Percentiles rank a stretch among this genome's conserved stretches.
phyloP scores from a whole-genome alignment of 306 rosid genomes.

The Pterocarpus santalinus region DNA sequence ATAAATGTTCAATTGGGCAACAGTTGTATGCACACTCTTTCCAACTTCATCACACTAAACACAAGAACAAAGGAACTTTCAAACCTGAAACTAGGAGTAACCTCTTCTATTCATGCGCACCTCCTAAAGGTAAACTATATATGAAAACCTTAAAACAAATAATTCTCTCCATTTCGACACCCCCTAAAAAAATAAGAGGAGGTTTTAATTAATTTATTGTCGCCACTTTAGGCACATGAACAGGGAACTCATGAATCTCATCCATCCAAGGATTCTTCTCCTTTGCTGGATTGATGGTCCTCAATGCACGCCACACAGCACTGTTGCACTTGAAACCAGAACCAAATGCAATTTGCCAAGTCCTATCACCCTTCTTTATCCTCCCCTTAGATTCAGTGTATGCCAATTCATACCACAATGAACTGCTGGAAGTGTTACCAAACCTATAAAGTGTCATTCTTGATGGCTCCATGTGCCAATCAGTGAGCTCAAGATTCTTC shows the following conservation, averaged over 20 bases:
- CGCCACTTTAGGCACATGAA: constrained; percentile 58
- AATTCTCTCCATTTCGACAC: neutral
- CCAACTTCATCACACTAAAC: constrained; percentile 37
- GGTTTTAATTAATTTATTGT: constrained; percentile 30
- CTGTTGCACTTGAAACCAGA: constrained; percentile 92
- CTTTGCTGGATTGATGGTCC: constrained; percentile 69
- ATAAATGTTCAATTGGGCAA: constrained; percentile 40
- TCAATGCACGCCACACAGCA: constrained; percentile 84
- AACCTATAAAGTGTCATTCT: constrained; percentile 81
- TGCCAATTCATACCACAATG: constrained; percentile 89
- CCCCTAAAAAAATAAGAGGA: constrained; percentile 15
- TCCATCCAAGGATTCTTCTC: constrained; percentile 91
- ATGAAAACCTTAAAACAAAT: neutral
- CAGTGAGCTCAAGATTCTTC: constrained; percentile 77
- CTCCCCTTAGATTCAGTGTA: constrained; percentile 85
- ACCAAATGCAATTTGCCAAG: constrained; percentile 94
- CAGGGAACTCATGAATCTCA: constrained; percentile 86
- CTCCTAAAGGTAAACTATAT: constrained; percentile 32
- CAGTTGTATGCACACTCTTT: constrained; percentile 36
- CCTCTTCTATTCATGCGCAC: constrained; percentile 27
- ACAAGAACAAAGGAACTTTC: constrained; percentile 36
- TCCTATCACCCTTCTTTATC: constrained; percentile 72
- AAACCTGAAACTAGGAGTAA: constrained; percentile 8
- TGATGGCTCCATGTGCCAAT: constrained; percentile 95
- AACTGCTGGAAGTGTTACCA: constrained; percentile 90